phyloP scores from a whole-genome alignment of 2,329 filamentous ascomycete species.

The Juglanconis juglandina region DNA sequence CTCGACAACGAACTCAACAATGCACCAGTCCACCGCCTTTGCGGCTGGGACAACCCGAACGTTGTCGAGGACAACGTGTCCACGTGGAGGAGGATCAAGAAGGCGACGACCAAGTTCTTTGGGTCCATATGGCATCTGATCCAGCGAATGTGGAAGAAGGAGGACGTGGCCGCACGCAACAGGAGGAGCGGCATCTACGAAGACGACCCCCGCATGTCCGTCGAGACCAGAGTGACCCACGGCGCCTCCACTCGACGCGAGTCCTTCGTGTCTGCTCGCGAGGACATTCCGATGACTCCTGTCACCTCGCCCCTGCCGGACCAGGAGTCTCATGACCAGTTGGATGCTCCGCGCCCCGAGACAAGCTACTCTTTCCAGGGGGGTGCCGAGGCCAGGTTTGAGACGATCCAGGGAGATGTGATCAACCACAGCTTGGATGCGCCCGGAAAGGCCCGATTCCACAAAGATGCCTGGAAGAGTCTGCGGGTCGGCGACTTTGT shows the following conservation, averaged over 20 bases:
- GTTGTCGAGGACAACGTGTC: slow-evolving; percentile 83
- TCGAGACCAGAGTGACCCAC: slow-evolving; percentile 56
- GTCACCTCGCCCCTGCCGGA: slow-evolving; percentile 74
- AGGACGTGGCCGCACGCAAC: slow-evolving; percentile 46
- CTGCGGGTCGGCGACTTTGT: slow-evolving; percentile 95
- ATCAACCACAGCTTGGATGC: slow-evolving; percentile 67
- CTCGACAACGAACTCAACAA: slow-evolving; percentile 95
- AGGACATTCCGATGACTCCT: slow-evolving; percentile 92
- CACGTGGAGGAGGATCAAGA: slow-evolving; percentile 84
- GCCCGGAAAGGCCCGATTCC: slow-evolving; percentile 76
- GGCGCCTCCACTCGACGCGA: slow-evolving; percentile 47
- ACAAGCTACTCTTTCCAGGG: slow-evolving; percentile 31
- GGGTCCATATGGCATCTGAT: slow-evolving; percentile 50
- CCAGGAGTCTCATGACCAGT: slow-evolving; percentile 29
- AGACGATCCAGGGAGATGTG: slow-evolving; percentile 53
- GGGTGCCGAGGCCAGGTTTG: slow-evolving; percentile 38
- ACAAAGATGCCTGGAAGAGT: slow-evolving; percentile 92
- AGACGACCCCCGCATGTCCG: slow-evolving; percentile 60
- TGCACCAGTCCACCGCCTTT: slow-evolving; percentile 83
- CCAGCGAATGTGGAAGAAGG: slow-evolving; percentile 45
- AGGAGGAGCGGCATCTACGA: slow-evolving; percentile 48
- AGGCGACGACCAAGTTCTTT: slow-evolving; percentile 67
- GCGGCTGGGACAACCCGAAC: slow-evolving; percentile 91
- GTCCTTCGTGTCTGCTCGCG: slow-evolving; percentile 53
- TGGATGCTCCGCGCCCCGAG: slow-evolving; percentile 28